phyloP scores from a whole-genome alignment of 2,329 filamentous ascomycete species.

The Dothistroma septosporum region DNA sequence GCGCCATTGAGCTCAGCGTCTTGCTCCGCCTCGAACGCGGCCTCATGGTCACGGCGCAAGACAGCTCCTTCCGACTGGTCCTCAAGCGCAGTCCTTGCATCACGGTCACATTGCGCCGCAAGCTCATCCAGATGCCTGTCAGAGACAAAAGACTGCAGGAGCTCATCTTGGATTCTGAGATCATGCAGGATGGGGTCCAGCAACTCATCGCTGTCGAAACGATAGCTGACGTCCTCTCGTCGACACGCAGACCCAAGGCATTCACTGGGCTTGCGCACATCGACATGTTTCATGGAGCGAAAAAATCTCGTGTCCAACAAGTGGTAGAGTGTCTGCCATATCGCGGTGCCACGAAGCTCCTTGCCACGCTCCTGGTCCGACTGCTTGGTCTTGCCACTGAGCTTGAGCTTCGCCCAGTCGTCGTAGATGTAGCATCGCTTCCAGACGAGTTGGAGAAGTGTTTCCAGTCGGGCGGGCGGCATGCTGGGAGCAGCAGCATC shows the following conservation, averaged over 20 bases:
- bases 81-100: constrained; percentile 5
- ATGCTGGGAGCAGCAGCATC: constrained; percentile 50
- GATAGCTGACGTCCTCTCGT: constrained; percentile 55
- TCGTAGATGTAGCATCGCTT: constrained; percentile 78
- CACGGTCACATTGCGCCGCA: constrained; percentile 42
- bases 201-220: constrained; percentile 53
- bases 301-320: constrained; percentile 20
- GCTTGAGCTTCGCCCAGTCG: constrained; percentile 78
- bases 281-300: constrained; percentile 15
- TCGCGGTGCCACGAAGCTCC: constrained; percentile 44
- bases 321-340: constrained; percentile 47
- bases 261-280: constrained; percentile 27
- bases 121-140: constrained; percentile 68
- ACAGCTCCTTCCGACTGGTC: constrained; percentile 2
- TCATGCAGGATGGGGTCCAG: constrained; percentile 65
- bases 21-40: constrained; percentile 2
- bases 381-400: constrained; percentile 35
- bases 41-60: not conserved
- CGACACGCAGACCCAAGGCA: constrained; percentile 54
- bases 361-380: constrained; percentile 64
- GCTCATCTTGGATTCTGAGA: constrained; percentile 67
- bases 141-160: constrained; percentile 61
- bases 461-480: constrained; percentile 54
- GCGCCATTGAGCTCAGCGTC: not conserved
- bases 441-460: constrained; percentile 68